Conservation (phyloP, 768 basidiomycete species). For the Kwoniella newhampshirensis region DNA sequence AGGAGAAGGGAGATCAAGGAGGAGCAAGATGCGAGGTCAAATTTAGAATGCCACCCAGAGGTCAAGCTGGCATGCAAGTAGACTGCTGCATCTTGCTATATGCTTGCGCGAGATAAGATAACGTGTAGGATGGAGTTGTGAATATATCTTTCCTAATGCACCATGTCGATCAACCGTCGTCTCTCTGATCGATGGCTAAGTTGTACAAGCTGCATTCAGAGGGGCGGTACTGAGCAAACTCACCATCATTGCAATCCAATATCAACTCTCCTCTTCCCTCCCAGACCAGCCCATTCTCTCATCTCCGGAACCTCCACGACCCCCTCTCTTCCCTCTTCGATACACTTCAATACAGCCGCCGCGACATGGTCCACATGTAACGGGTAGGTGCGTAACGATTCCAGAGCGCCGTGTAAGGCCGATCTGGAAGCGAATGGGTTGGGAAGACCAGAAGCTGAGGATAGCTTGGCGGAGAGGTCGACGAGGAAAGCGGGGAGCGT, state of each 20-base stretch:
- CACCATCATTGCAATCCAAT: background rate
- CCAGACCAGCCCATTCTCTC: conserved; percentile 58
- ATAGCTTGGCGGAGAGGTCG: conserved; percentile 70
- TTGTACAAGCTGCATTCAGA: too few relatives aligned
- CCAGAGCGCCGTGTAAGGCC: conserved; percentile 60
- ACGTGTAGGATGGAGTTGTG: too few relatives aligned
- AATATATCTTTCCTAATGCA: too few relatives aligned
- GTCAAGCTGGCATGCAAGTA: too few relatives aligned
- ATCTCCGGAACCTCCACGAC: conserved; percentile 61
- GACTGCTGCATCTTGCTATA: too few relatives aligned
- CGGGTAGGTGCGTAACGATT: conserved; percentile 78
- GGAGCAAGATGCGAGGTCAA: too few relatives aligned
- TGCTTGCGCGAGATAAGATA: too few relatives aligned
- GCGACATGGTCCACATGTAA: conserved; percentile 96
- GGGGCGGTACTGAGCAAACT: background rate
- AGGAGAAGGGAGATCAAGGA: background rate
- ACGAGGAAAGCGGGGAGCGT: conserved; percentile 80
- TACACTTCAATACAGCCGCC: conserved; percentile 66
- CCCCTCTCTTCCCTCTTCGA: conserved; percentile 58
- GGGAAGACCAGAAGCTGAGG: conserved; percentile 46
- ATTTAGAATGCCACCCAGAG: too few relatives aligned
- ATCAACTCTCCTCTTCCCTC: conserved; percentile 2
- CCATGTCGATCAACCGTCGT: too few relatives aligned
- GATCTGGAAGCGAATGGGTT: conserved; percentile 41
- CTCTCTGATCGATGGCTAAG: too few relatives aligned